Conservation (phyloP, 441 rosid species). For the Flueggea neowawraea region DNA sequence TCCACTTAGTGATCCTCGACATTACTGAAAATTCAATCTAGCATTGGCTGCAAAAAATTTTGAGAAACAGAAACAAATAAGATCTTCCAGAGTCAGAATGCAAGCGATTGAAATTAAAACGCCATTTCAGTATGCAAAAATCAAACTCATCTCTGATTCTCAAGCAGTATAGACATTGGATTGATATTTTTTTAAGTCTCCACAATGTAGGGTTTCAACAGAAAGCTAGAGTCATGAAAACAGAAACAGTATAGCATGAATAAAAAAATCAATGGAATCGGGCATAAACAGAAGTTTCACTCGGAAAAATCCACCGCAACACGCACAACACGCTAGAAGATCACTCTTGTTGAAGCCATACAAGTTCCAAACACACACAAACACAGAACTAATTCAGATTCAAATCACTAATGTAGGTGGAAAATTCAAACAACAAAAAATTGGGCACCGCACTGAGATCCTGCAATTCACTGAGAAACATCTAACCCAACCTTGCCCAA, state of each 20-base stretch:
- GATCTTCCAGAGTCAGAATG: background rate
- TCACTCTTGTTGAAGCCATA: background rate
- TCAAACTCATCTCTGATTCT: background rate
- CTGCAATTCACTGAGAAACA: background rate
- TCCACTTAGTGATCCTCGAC: constrained; percentile 94
- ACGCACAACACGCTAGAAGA: background rate
- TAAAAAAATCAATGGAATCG: too few relatives aligned
- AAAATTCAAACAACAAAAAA: background rate
- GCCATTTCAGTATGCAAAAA: background rate
- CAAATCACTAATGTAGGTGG: background rate
- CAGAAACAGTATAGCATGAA: too few relatives aligned
- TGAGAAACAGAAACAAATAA: background rate
- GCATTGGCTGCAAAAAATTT: background rate
- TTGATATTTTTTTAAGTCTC: too few relatives aligned
- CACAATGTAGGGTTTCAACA: too few relatives aligned
- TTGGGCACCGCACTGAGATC: too few relatives aligned
- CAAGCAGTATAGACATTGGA: too few relatives aligned
- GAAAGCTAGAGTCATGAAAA: too few relatives aligned
- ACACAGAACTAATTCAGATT: background rate
- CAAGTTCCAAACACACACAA: background rate
- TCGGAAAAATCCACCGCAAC: background rate
- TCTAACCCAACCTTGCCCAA: background rate
- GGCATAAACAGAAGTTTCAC: too few relatives aligned
- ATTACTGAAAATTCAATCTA: constrained; percentile 37
- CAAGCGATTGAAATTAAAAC: background rate